phyloP scores from a whole-genome alignment of 2,329 filamentous ascomycete species.

The Sporothrix sp. region DNA sequence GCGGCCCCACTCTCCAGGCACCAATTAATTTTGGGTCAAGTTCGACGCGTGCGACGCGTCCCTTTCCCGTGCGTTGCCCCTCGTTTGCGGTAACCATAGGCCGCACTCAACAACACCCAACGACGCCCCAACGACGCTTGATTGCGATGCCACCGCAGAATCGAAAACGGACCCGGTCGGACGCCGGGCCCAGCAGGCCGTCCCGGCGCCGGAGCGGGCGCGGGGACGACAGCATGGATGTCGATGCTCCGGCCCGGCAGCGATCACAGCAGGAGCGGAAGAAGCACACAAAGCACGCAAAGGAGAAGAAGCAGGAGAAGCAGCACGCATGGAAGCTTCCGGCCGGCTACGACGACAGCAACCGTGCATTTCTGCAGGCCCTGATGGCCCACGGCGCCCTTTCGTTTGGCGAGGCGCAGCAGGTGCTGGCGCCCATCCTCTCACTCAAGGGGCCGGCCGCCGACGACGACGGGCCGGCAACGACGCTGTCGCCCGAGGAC shows the following conservation, averaged over 20 bases:
- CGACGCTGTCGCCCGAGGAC: slow-evolving; percentile 40
- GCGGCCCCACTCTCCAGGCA: no score
- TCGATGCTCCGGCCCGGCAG: not conserved
- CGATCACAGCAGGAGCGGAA: not conserved
- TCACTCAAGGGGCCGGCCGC: slow-evolving; percentile 49
- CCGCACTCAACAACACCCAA: not conserved
- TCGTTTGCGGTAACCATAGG: no score
- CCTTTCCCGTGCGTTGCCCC: not conserved
- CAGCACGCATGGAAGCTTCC: slow-evolving; percentile 17
- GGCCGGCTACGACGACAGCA: slow-evolving; percentile 45
- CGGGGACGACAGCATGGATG: not conserved
- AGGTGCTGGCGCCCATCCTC: slow-evolving; percentile 67
- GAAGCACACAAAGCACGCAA: not conserved
- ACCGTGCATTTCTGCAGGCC: slow-evolving; percentile 85
- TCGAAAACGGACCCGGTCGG: not conserved
- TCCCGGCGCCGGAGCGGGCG: not conserved
- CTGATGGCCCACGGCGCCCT: slow-evolving; percentile 70
- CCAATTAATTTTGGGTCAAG: no score
- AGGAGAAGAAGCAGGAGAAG: no score
- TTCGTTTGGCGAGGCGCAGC: slow-evolving; percentile 62
- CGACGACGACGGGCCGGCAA: slow-evolving; percentile 60
- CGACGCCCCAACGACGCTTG: not conserved
- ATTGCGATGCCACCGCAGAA: no score
- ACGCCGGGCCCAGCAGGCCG: not conserved
- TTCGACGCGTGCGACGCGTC: slow-evolving; percentile 3